Evolutionary conservation across 2,329 filamentous ascomycete species (phyloP), one percentile per base, ranked within the genome.

Genomic region (Fusarium fracticaudum): DNA sequence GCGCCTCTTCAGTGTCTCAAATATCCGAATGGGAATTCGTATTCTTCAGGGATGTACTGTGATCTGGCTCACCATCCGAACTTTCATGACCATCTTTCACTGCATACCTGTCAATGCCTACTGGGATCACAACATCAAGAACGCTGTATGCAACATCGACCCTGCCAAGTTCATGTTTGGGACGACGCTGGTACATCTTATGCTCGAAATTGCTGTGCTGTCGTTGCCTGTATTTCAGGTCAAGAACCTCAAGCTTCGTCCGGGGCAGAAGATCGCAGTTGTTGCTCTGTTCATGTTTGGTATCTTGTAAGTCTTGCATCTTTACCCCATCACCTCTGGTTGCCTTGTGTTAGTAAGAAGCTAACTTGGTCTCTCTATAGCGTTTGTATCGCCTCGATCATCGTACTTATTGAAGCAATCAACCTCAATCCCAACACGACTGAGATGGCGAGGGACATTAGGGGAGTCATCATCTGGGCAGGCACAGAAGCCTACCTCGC

Each of bases 51-150:
- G 33, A 15, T 37, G 64, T 33, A 73, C 69, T 11, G 43, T 73
- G 14, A 73, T 73, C 38, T 73, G 70, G 70, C 70, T 73, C 13
- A 73, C 70, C 29, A 66, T 73, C 14, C 69, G 70, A 61, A 70
- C 70, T 20, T 73, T 73, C 26, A 73, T 73, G 70, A 73, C 70
- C 15, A 73, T 70, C 38, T 73, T 73, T 35, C 70, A 73, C 41
- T 73, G 70, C 8, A 44, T 73, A 31, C 70, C 70, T 1, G 65
- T 73, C 37, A 51, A 55, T 24, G 69, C 70, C 10, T 73, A 73
- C 45, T 73, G 70, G 70, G 55, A 73, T 6, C 60, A 70, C 24
- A 73, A 60, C 29, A 73, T 73, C 29, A 70, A 73, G 57, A 24
- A 73, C 17, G 65, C 69, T 4, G 60, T 73, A 18, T 73, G 70